These are phyloP conservation scores for Colletotrichum somersetense DNA, from an alignment of 2,329 filamentous ascomycete species.

Conservation along the genomic window DNA sequence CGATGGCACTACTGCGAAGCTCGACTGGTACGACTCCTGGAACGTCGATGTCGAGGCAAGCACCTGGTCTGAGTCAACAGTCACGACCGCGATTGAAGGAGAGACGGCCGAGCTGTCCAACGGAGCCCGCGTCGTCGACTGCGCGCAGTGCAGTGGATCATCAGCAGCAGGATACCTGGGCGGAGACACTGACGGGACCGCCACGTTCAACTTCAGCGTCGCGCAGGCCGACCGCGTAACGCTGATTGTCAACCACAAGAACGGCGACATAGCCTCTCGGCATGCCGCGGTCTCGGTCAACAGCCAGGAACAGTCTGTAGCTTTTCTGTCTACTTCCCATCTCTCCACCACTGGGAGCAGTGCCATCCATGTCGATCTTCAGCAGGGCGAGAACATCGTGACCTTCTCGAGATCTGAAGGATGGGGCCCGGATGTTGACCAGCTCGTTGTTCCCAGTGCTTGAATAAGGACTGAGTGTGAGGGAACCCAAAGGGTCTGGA, in stretches of 20 bases:
- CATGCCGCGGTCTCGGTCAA: conserved; percentile 69
- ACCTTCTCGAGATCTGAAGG: conserved; percentile 56
- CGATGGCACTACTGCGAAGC: conserved; percentile 62
- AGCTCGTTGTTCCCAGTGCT: conserved; percentile 61
- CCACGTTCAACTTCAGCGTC: conserved; percentile 63
- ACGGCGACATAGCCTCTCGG: conserved; percentile 66
- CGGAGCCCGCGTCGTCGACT: conserved; percentile 61
- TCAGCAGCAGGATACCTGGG: conserved; percentile 68
- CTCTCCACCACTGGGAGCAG: conserved; percentile 58
- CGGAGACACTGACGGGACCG: conserved; percentile 58
- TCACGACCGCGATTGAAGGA: conserved; percentile 64
- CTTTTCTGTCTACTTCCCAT: conserved; percentile 65
- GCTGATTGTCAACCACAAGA: conserved; percentile 67
- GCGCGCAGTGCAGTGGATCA: conserved; percentile 63
- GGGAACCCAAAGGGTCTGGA: too few species aligned
- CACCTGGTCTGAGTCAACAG: conserved; percentile 57
- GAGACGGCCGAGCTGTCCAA: conserved; percentile 60
- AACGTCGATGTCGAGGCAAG: conserved; percentile 59
- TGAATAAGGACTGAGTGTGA: neutral
- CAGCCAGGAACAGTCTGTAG: conserved; percentile 61
- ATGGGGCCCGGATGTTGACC: conserved; percentile 66
- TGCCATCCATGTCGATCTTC: conserved; percentile 61
- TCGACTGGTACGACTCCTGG: conserved; percentile 69
- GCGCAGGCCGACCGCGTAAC: conserved; percentile 61
- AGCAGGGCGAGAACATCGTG: conserved; percentile 63